phyloP scores from a whole-genome alignment of 306 rosid species.

The Begonia fuchsioides region DNA sequence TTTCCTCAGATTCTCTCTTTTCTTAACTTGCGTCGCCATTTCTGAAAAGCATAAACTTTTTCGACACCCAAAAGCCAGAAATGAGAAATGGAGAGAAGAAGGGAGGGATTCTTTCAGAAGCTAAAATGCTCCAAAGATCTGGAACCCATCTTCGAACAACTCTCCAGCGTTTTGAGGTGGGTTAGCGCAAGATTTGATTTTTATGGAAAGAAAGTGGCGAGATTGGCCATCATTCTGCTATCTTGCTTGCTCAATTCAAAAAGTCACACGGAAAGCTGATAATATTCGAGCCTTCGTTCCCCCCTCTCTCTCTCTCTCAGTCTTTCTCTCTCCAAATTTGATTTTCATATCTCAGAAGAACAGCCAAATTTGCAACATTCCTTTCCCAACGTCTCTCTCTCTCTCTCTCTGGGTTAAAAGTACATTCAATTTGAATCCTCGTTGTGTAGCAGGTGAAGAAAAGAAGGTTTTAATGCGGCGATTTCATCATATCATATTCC shows the following conservation, averaged over 20 bases:
- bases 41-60: slow-evolving; percentile 13
- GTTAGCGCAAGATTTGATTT: slow-evolving; percentile 3
- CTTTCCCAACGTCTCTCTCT: slow-evolving; percentile 58
- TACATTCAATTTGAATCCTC: slow-evolving; percentile 34
- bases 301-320: background rate
- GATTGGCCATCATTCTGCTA: slow-evolving; percentile 9
- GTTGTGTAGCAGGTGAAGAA: slow-evolving; percentile 6
- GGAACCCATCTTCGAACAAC: slow-evolving; percentile 12
- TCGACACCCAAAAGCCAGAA: slow-evolving; percentile 22
- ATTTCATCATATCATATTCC: background rate
- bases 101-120: slow-evolving; percentile 2
- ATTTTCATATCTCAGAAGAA: slow-evolving; percentile 31
- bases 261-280: slow-evolving; percentile 1
- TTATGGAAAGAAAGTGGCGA: background rate
- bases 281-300: slow-evolving; percentile 1
- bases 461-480: background rate
- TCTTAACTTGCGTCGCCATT: slow-evolving; percentile 53
- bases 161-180: slow-evolving; percentile 9
- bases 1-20: slow-evolving; percentile 19
- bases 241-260: slow-evolving; percentile 2
- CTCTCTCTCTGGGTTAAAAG: slow-evolving; percentile 1
- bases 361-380: slow-evolving; percentile 11
- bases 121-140: slow-evolving; percentile 8
- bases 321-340: slow-evolving; percentile 18
- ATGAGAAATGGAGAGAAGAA: slow-evolving; percentile 12